A percentile compares a stretch with the other conserved stretches of the same genome.
Evolutionary conservation across 2,329 filamentous ascomycete species (phyloP).

Genomic region (Trichoderma simmonsii): DNA sequence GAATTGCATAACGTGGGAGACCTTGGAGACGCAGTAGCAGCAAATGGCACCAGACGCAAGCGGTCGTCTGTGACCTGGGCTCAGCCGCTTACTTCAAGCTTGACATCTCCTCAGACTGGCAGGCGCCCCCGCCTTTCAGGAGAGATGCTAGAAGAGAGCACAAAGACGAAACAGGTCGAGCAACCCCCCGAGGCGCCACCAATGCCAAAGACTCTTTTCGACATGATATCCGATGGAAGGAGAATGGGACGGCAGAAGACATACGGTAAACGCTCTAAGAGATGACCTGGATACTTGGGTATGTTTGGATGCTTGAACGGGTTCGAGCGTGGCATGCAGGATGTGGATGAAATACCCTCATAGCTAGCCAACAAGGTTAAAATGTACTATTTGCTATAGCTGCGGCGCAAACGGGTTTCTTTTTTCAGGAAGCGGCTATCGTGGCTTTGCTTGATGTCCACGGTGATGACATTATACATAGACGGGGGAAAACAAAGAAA

Average conservation of each 20-base stretch:
- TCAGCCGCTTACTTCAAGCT: neutral
- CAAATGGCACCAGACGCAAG: neutral
- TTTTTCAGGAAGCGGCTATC: neutral
- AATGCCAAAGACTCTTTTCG: neutral
- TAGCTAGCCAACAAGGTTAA: neutral
- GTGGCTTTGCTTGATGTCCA: neutral
- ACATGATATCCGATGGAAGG: neutral
- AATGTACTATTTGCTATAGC: neutral
- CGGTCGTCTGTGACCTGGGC: neutral
- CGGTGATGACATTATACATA: neutral
- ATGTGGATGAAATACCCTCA: neutral
- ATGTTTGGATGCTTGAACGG: neutral
- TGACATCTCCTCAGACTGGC: neutral
- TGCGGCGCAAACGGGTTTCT: neutral
- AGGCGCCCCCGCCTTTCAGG: neutral
- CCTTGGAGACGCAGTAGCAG: neutral
- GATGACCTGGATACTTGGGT: neutral
- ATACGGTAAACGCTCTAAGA: conserved; percentile 2
- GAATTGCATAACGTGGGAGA: neutral
- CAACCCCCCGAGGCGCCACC: neutral
- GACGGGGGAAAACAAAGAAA: neutral
- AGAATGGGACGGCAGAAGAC: neutral
- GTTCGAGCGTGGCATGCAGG: neutral
- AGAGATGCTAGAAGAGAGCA: neutral
- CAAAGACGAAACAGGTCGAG: neutral